phyloP scores from a whole-genome alignment of 2,329 filamentous ascomycete genomes.

The Sporothrix euskadiensis region DNA sequence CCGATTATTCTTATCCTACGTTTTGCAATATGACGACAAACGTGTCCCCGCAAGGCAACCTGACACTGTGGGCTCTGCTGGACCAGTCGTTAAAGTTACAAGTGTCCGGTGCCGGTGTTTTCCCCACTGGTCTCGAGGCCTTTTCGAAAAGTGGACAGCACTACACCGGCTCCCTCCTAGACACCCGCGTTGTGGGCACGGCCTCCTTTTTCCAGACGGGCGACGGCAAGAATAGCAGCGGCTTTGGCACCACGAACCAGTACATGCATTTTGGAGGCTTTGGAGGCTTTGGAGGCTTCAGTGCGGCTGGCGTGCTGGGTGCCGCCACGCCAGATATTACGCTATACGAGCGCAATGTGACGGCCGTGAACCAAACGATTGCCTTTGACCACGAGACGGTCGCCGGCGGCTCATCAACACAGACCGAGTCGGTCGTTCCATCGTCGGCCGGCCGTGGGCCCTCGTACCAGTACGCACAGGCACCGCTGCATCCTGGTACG shows the following conservation, averaged over 20 bases:
- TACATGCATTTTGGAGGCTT: slow-evolving; percentile 58
- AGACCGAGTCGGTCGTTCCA: background rate
- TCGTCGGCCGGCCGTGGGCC: background rate
- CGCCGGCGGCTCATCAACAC: background rate
- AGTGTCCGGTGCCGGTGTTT: slow-evolving; percentile 45
- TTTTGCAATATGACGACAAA: slow-evolving; percentile 55
- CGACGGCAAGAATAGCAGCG: slow-evolving; percentile 49
- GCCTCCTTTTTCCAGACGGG: slow-evolving; percentile 55
- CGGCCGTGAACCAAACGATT: slow-evolving; percentile 56
- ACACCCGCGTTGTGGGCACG: slow-evolving; percentile 58
- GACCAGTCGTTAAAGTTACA: slow-evolving; percentile 46
- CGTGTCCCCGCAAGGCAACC: slow-evolving; percentile 46
- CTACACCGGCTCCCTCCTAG: slow-evolving; percentile 43
- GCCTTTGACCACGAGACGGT: slow-evolving; percentile 37
- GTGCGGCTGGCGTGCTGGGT: slow-evolving; percentile 32
- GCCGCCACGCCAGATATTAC: slow-evolving; percentile 38
- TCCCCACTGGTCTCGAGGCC: slow-evolving; percentile 62
- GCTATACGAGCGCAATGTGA: slow-evolving; percentile 60
- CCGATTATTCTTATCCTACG: slow-evolving; percentile 61
- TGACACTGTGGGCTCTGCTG: slow-evolving; percentile 48
- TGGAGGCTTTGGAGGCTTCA: slow-evolving; percentile 42
- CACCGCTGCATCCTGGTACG: slow-evolving; percentile 20
- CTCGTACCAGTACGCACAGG: slow-evolving; percentile 26
- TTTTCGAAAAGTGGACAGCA: slow-evolving; percentile 45
- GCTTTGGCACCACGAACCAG: slow-evolving; percentile 59